A percentile compares a stretch with the other conserved stretches of the same genome.
Conservation (phyloP, 78 protist species). For the Thecamonas trahens region DNA sequence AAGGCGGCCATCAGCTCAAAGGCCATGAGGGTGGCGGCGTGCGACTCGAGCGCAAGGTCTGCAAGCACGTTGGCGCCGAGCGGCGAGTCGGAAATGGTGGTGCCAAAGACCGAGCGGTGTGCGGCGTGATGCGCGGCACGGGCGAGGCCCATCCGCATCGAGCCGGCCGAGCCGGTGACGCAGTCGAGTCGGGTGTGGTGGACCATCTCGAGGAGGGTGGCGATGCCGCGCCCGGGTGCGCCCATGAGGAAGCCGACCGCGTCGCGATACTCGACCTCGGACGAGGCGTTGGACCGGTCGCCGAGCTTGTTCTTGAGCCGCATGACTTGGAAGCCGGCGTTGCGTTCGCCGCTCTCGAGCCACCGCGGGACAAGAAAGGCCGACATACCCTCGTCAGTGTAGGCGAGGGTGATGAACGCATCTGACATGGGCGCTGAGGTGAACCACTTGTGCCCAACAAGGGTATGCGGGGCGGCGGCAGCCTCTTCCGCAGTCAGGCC, state of each 20-base stretch:
- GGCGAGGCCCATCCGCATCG: not conserved
- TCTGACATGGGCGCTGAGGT: constrained; percentile 40
- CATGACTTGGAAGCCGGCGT: not conserved
- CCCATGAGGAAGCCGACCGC: constrained; percentile 13
- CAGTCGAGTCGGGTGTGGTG: constrained; percentile 19
- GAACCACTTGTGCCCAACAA: constrained; percentile 29
- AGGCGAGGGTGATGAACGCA: constrained; percentile 36
- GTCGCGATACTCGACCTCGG: constrained; percentile 21
- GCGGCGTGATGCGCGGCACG: not conserved
- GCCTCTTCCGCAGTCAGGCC: not conserved
- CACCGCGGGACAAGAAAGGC: constrained; percentile 33
- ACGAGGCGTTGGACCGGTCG: constrained; percentile 15
- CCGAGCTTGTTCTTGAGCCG: constrained; percentile 34
- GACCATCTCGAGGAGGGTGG: constrained; percentile 31
- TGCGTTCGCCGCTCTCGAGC: constrained; percentile 1
- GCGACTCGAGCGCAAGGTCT: constrained; percentile 16
- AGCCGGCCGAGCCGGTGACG: not conserved
- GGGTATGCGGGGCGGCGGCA: not conserved
- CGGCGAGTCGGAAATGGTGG: not conserved
- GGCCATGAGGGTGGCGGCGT: constrained; percentile 4
- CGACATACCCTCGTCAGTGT: not conserved
- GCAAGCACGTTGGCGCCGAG: constrained; percentile 19
- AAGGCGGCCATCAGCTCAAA: not conserved
- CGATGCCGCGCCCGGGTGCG: constrained; percentile 15
- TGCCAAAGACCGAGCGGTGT: not conserved